These are phyloP conservation scores for Fusarium coicis DNA, from an alignment of 2,329 filamentous ascomycete genomes.

Conservation along the genomic window DNA sequence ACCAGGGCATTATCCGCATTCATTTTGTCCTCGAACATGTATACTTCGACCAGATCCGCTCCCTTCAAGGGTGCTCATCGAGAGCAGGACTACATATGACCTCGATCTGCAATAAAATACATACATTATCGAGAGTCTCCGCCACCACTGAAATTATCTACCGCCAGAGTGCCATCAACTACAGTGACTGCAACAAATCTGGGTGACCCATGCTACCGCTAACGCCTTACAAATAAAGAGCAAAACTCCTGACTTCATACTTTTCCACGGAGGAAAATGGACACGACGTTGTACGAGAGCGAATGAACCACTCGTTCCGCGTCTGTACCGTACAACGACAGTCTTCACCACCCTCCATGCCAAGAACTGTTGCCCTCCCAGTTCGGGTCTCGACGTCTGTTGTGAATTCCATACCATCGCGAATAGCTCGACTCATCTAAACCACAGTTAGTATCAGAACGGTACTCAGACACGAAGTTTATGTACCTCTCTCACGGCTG, in stretches of 20 bases:
- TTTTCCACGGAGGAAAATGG: background rate
- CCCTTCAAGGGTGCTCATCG: background rate
- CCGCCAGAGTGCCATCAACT: background rate
- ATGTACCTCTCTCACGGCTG: constrained; percentile 60
- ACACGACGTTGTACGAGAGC: background rate
- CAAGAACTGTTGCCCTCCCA: background rate
- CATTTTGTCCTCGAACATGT: background rate
- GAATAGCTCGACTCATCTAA: constrained; percentile 26
- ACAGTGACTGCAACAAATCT: background rate
- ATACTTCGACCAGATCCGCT: background rate
- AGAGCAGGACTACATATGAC: background rate
- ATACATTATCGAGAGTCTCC: background rate
- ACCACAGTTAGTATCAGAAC: constrained; percentile 10
- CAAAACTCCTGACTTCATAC: background rate
- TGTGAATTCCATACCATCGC: constrained; percentile 13
- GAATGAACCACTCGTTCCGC: background rate
- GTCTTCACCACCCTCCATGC: background rate
- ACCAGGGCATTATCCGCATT: background rate
- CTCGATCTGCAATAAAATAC: background rate
- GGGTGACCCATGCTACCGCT: background rate
- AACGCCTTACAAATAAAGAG: background rate
- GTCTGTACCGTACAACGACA: no score
- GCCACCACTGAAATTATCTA: background rate
- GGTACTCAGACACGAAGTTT: background rate
- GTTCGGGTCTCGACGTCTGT: background rate